Evolutionary conservation across 164 flowering plant species (phyloP), one percentile per base, ranked within the genome.

Genomic region (Nelumbo lutea): DNA sequence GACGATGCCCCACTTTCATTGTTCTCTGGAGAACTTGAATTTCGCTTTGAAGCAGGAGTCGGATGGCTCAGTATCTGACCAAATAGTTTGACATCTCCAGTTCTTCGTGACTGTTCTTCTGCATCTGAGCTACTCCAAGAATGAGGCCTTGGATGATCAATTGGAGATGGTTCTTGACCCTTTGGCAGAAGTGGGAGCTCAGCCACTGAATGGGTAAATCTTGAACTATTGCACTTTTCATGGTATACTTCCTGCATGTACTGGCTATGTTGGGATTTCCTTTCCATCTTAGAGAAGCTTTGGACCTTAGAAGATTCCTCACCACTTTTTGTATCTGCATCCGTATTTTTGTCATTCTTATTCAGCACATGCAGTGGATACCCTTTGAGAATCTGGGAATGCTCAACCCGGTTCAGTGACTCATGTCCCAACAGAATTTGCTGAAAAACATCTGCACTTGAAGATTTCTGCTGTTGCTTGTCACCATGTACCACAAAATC

Each of bases 61-160:
- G 84, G 76, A 57, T 84, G 76, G 67, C 75, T 85, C 13, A 91
- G 86, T 70, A 90, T 87, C 80, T 90, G 72, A 51, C 98, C 98
- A 79, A 90, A 95, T 38, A 94, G 77, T 60, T 88, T 94, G 39
- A 94, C 83, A 80, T 90, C 88, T 68, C 91, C 86, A 69, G 62
- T 83, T 62, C 82, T 75, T 27, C 75, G 52, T 46, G 86, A 57
- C 38, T 66, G 84, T 64, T 81, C 84, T 48, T 84, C 88, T 1
- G 84, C 69, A 65, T 81, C 87, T 47, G 82, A 73, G 10, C 75
- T 75, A 77, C 84, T 73, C 50, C 69, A 61, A 4, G 84, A 77
- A 71, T 53, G 72, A 51, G 73, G 53, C 70, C 76, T 78, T 38
- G 67, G 64, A 65, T 47, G 72, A 64, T 66, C 76, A 68, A 65